phyloP scores from a whole-genome alignment of 768 basidiomycete species.

The Vishniacozyma victoriae region DNA sequence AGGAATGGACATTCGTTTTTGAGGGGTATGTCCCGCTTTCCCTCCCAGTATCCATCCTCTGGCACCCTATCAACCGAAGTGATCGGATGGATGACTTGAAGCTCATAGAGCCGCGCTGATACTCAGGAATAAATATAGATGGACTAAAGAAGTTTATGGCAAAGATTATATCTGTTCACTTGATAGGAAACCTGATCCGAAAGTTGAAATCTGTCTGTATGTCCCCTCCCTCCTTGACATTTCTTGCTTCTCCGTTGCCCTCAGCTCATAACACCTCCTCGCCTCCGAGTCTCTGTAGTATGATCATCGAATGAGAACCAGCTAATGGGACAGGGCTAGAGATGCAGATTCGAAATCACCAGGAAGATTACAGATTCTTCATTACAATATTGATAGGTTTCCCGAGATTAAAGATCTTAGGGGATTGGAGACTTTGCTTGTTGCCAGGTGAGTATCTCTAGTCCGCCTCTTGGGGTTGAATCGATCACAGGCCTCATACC shows the following conservation, averaged over 20 bases:
- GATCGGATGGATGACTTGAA: not conserved
- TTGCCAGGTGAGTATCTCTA: constrained; percentile 16
- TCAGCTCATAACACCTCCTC: not conserved
- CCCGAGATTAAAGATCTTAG: constrained; percentile 42
- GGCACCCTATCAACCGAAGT: not conserved
- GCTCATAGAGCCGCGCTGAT: not conserved
- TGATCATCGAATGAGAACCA: not conserved
- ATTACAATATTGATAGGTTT: constrained; percentile 45
- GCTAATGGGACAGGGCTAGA: constrained; percentile 24
- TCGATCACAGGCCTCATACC: not conserved
- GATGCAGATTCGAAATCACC: constrained; percentile 31
- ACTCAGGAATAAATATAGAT: constrained; percentile 35
- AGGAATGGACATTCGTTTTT: constrained; percentile 46
- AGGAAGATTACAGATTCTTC: constrained; percentile 39
- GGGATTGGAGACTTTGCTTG: constrained; percentile 34
- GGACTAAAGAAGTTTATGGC: constrained; percentile 30
- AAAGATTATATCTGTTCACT: constrained; percentile 43
- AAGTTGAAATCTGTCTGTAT: constrained; percentile 44
- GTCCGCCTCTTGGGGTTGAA: not conserved
- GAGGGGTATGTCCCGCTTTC: constrained; percentile 27
- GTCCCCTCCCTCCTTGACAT: constrained; percentile 2
- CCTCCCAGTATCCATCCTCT: too few relatives aligned
- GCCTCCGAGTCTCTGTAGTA: not conserved
- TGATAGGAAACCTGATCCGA: constrained; percentile 44
- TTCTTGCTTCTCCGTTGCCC: not conserved